Evolutionary conservation across 306 rosid species (phyloP).

Genomic region (Boehmeria nivea): DNA sequence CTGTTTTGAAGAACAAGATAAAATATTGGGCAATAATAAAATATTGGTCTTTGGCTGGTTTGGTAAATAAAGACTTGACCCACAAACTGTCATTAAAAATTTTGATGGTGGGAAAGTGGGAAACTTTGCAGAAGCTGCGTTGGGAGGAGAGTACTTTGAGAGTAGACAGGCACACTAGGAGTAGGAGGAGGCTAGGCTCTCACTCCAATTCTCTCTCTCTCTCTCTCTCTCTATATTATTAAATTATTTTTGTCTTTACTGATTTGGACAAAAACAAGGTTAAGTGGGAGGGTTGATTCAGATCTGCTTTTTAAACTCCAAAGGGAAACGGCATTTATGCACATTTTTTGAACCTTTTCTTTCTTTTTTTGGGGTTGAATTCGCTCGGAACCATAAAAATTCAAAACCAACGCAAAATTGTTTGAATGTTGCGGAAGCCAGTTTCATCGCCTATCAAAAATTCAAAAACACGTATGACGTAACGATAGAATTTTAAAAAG

Average conservation of each 20-base stretch:
- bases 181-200: slow-evolving; percentile 3
- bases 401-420: background rate
- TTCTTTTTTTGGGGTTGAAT: background rate
- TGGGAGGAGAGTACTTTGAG: slow-evolving; percentile 22
- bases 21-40: no score
- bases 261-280: slow-evolving; percentile 26
- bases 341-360: background rate
- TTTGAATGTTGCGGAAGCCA: no score
- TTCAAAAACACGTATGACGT: no score
- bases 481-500: no score
- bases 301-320: slow-evolving; percentile 4
- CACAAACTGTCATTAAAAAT: no score
- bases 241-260: slow-evolving; percentile 15
- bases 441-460: no score
- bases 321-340: slow-evolving; percentile 4
- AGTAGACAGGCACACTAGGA: no score
- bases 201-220: background rate
- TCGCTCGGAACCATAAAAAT: background rate
- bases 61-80: no score
- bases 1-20: no score
- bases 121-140: slow-evolving; percentile 13
- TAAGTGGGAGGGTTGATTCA: slow-evolving; percentile 19
- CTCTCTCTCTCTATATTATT: background rate
- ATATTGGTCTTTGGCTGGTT: no score
- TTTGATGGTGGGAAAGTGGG: background rate